Base-by-base conservation (phyloP, 345 rosid genomes). In the Hibiscus syriacus region DNA sequence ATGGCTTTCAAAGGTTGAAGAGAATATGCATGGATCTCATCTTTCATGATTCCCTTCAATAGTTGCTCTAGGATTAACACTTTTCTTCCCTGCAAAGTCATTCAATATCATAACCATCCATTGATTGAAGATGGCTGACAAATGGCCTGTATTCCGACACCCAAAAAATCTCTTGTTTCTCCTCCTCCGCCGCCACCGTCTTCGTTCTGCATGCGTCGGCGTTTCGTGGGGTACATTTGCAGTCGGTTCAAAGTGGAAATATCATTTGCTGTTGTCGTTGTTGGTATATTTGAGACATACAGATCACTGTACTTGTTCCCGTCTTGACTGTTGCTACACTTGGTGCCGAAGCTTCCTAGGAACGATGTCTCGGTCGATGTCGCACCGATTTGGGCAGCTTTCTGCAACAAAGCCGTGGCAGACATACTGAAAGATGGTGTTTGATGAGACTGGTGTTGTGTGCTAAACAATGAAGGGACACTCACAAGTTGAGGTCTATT, bases 361-460 rank as follows among this genome's bases (percentile, higher is more conserved):
- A 86, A 86, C 65, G 87, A 69, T 53, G 83, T 81, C 36, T 89
- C 87, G 3, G 84, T 60, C 34, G 96, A 75, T 16, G 84, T 86
- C 34, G 85, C 85, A 14, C 96, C 96, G 32, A 91, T 89, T 61
- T 86, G 92, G 16, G 99, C 92, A 32, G 99, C 97, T 78, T 91
- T 94, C 72, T 91, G 97, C 63, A 94, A 79, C 62, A 94, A 82
- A 59, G 97, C 99, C 8, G 99, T 94, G 50, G 99, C 99, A 1
- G 97, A 91, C 92, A 89, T 91, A 27, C 76, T 86, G 14, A 77
- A 81, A 25, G 85, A 71, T 16, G 82, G 30, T 5, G 79, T 49
- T 22, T 59, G 72, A 32, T 78, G 83, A 20, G 78, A 57, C 3
- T 73, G 81, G 5, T 78, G 85, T 12, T 79, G 87, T 30, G 78